A percentile compares a stretch with the other conserved stretches of the same genome.
Evolutionary conservation across 768 basidiomycete species (phyloP).

Genomic region (Boletus vinaceobasis): DNA sequence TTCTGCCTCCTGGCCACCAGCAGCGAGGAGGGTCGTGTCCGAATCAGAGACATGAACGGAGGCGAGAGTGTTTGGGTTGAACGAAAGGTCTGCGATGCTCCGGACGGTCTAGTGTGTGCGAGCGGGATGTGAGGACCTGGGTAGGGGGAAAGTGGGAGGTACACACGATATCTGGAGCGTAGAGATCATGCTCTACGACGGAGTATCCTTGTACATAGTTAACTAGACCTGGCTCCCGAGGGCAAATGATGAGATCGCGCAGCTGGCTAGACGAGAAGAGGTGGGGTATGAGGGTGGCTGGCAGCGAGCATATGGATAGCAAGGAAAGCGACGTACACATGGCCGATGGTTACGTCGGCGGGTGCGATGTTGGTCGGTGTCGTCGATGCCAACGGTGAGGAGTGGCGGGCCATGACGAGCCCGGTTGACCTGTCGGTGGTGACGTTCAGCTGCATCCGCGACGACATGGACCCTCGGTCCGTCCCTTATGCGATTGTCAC

Average conservation of each 20-base stretch:
- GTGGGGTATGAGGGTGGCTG: slow-evolving; percentile 8
- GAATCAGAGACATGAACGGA: slow-evolving; percentile 50
- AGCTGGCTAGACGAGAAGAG: slow-evolving; percentile 51
- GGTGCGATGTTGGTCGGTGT: slow-evolving; percentile 41
- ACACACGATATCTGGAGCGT: slow-evolving; percentile 46
- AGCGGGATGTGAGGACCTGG: slow-evolving; percentile 10
- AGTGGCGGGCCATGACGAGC: slow-evolving; percentile 44
- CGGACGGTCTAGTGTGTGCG: slow-evolving; percentile 40
- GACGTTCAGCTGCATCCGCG: slow-evolving; percentile 4
- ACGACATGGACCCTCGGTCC: slow-evolving; percentile 12
- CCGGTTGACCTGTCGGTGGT: slow-evolving; percentile 4
- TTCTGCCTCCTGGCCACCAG: slow-evolving; percentile 71
- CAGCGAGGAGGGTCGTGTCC: slow-evolving; percentile 63
- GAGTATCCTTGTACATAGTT: slow-evolving; percentile 54
- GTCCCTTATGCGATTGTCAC: slow-evolving; percentile 18
- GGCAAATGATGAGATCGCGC: slow-evolving; percentile 75
- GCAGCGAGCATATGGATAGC: not conserved
- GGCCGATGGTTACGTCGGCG: slow-evolving; percentile 52
- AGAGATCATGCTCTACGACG: slow-evolving; percentile 62
- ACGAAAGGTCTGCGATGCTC: slow-evolving; percentile 50
- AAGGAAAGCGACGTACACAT: slow-evolving; percentile 48
- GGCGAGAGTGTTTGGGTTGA: slow-evolving; percentile 62
- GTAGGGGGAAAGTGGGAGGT: slow-evolving; percentile 7
- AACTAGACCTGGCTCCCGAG: slow-evolving; percentile 58
- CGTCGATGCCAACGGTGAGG: slow-evolving; percentile 42